A percentile compares a stretch with the other conserved stretches of the same genome.
Conservation (phyloP, 176 grass and related monocot species). For the Oryza brachyantha region DNA sequence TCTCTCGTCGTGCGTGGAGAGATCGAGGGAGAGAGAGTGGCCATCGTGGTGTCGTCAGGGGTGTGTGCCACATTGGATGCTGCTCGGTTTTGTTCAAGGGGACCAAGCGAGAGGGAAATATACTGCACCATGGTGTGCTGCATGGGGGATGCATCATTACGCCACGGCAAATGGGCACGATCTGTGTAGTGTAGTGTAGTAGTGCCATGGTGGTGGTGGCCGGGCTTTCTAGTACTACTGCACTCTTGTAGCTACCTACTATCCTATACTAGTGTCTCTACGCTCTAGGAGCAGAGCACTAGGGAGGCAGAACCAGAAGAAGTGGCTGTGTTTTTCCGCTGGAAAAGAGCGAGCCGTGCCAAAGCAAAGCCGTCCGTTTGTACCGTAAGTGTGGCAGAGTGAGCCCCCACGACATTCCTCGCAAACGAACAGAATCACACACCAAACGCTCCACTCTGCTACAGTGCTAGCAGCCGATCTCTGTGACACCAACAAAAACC, state of each 20-base stretch:
- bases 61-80: slow-evolving; percentile 3
- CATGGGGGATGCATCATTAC: background rate
- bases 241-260: background rate
- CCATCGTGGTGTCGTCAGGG: background rate
- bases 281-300: background rate
- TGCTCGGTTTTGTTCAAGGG: background rate
- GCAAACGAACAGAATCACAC: background rate
- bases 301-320: background rate
- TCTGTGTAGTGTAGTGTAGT: too few species aligned
- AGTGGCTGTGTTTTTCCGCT: too few species aligned
- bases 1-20: background rate
- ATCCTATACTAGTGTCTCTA: background rate
- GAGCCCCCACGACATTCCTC: too few species aligned
- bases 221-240: too few species aligned
- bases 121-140: background rate
- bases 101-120: background rate
- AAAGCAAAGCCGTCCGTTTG: too few species aligned
- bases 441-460: background rate
- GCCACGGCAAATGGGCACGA: background rate
- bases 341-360: too few species aligned
- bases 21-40: background rate
- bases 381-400: too few species aligned
- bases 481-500: background rate
- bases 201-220: background rate
- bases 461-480: too few species aligned